phyloP scores from a whole-genome alignment of 1,284 basidiomycete species.

The Pyrrhoderma lamaoense region DNA sequence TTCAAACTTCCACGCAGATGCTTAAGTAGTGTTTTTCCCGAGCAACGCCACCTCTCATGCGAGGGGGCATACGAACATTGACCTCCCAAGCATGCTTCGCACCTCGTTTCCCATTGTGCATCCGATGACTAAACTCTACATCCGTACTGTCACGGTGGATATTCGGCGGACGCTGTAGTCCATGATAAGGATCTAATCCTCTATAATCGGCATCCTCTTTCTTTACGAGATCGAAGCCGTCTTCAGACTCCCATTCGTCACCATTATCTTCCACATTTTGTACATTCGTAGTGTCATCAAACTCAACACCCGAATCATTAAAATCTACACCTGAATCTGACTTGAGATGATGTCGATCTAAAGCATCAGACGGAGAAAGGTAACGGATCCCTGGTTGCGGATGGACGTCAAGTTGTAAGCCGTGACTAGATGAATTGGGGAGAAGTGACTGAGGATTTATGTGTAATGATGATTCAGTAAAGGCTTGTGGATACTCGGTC shows the following conservation, averaged over 20 bases:
- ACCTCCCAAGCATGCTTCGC: conserved; percentile 1
- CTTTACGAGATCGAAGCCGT: conserved; percentile 1
- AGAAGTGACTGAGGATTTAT: background rate
- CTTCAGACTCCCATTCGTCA: conserved; percentile 7
- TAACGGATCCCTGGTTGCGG: background rate
- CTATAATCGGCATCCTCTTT: background rate
- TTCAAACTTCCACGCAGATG: background rate
- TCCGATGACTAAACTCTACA: conserved; percentile 8
- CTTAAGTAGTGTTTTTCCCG: conserved; percentile 6
- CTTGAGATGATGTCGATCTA: background rate
- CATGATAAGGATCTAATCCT: conserved; percentile 2
- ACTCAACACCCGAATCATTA: background rate
- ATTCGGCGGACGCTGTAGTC: background rate
- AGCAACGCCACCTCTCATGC: conserved; percentile 1
- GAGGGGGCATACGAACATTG: conserved; percentile 1
- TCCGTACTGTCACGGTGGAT: conserved; percentile 8
- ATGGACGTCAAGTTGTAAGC: conserved; percentile 1
- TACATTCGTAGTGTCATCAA: no score
- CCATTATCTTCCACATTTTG: background rate
- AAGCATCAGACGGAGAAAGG: background rate
- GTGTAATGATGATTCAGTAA: no score
- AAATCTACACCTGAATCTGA: background rate
- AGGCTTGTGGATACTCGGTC: no score
- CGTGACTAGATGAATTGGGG: conserved; percentile 1
- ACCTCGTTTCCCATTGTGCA: background rate